These are phyloP conservation scores for Babesia sp. DNA, from an alignment of 169 alveolate species.

Conservation along the genomic window DNA sequence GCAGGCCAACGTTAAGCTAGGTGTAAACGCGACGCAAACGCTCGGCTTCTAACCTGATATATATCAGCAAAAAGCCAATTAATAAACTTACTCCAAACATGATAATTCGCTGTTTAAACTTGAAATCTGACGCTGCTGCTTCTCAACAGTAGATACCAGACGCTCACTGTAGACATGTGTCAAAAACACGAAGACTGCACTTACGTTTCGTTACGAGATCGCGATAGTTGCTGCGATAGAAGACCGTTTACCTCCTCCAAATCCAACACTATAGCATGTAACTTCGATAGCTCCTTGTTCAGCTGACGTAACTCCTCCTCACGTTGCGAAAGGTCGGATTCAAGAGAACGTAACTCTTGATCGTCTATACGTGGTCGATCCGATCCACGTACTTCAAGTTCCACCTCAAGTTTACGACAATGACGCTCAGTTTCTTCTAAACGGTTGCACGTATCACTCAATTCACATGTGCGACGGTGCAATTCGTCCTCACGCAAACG, in stretches of 20 bases:
- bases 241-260: constrained; percentile 45
- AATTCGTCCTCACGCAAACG: constrained; percentile 49
- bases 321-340: constrained; percentile 8
- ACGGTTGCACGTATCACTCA: constrained; percentile 11
- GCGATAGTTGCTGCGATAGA: constrained; percentile 25
- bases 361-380: constrained; percentile 3
- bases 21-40: constrained; percentile 35
- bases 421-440: constrained; percentile 28
- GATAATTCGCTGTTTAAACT: constrained; percentile 28
- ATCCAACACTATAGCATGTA: constrained; percentile 30
- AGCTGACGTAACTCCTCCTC: constrained; percentile 37
- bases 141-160: constrained; percentile 24
- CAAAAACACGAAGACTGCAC: not conserved
- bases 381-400: constrained; percentile 8
- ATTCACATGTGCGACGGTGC: constrained; percentile 33
- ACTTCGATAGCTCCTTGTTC: constrained; percentile 29
- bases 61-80: not conserved
- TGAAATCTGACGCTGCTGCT: constrained; percentile 36
- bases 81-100: constrained; percentile 6
- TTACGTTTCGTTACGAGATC: constrained; percentile 13
- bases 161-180: constrained; percentile 5
- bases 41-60: constrained; percentile 35
- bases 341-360: constrained; percentile 8
- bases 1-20: not conserved
- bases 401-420: constrained; percentile 44